These are phyloP conservation scores for Globisporangium megalacanthum DNA, from an alignment of 352 stramenopile genomes.

Conservation along the genomic window DNA sequence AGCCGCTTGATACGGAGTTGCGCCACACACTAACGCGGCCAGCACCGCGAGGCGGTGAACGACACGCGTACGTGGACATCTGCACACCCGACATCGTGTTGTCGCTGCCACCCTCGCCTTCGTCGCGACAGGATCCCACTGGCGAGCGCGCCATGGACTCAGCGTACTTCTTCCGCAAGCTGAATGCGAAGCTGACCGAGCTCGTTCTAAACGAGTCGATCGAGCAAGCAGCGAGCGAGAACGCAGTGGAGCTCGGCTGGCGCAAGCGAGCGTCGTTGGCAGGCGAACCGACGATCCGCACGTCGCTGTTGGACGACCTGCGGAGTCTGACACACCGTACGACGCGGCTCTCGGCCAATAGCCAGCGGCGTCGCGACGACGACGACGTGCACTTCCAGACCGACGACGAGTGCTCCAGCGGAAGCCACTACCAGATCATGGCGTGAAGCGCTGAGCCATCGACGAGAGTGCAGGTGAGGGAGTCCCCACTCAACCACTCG, in stretches of 20 bases:
- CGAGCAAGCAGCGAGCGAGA: conserved; percentile 6
- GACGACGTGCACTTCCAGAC: conserved; percentile 17
- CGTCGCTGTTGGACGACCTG: conserved; percentile 9
- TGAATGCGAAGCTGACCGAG: conserved; percentile 22
- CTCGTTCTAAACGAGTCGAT: conserved; percentile 21
- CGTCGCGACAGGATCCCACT: background rate
- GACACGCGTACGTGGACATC: background rate
- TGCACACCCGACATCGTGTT: conserved; percentile 6
- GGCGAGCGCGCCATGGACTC: conserved; percentile 3
- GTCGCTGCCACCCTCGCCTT: conserved; percentile 7
- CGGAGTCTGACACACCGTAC: conserved; percentile 1
- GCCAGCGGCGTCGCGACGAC: conserved; percentile 1
- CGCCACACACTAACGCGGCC: background rate
- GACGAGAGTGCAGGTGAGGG: background rate
- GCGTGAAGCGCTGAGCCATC: background rate
- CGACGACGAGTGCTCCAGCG: conserved; percentile 16
- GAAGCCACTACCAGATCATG: conserved; percentile 24
- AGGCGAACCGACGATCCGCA: background rate
- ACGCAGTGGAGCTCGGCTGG: conserved; percentile 25
- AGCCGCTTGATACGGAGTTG: background rate
- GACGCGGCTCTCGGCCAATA: background rate
- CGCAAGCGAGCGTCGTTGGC: background rate
- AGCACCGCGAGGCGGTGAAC: background rate
- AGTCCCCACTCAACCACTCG: too few species aligned
- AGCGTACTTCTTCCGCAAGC: conserved; percentile 3